Base-by-base conservation (phyloP, 1,284 basidiomycete species). In the Sporisorium reilianum region DNA sequence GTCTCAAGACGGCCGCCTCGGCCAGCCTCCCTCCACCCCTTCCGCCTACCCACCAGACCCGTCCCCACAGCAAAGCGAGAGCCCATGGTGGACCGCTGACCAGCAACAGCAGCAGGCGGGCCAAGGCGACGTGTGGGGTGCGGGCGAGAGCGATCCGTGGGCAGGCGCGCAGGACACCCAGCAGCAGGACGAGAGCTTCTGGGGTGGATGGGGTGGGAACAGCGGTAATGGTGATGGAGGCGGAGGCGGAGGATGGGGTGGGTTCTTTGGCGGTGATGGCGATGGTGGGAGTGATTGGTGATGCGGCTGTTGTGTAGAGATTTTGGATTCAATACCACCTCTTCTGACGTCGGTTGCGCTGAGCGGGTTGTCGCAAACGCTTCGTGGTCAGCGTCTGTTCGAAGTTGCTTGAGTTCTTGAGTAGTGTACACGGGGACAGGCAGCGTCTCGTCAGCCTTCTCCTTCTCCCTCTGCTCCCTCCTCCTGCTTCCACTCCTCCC, bases 111-210 rank as follows among this genome's bases (percentile, higher is more conserved):
- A 28, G 6, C 45, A 38, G 5, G 52, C 54, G 6, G 73, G 58
- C 25, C 68, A 64, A 6, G 73, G 58, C 25, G 73, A 67, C 30
- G 64, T 76, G 14, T 76, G 74, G 74, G 74, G 74, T 10, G 40
- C 49, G 2, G 69, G 61, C 3, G 36, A 44, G 3, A 40, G 46
- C 14, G 69, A 76, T 51, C 74, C 74, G 16, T 76, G 74, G 74
- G 57, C 67, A n/a, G 69, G 64, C 2, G 64, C 74, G 10, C 23
- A 45, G 2, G 52, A 54, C 14, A 65, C 63, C 1, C 58, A 62
- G 46, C 66, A 64, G 30, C 55, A 51, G 12, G 64, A 68, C 5
- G 42, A 53, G 34, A 28, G 57, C 10, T 53, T 64, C 32, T 68
- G 64, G 67, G 58, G 67, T 23, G 45, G 60, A 11, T 62, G 62